Conservation (phyloP, 2,329 filamentous ascomycete species). For the Albifimbria verrucaria region DNA sequence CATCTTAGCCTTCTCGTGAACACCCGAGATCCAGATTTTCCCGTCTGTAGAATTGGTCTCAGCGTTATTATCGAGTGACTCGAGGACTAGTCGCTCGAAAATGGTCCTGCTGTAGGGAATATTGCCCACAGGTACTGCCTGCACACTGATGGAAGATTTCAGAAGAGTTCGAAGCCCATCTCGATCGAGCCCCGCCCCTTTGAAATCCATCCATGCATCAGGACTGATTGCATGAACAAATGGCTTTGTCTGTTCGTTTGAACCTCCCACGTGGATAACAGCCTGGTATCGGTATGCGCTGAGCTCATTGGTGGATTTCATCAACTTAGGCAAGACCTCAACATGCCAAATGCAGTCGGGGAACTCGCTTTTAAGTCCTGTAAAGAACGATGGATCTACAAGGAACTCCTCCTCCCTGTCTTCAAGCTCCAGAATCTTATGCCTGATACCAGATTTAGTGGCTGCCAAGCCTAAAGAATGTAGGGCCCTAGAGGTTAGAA, state of each 20-base stretch:
- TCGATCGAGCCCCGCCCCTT: slow-evolving; percentile 3
- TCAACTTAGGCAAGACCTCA: background rate
- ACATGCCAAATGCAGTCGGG: slow-evolving; percentile 10
- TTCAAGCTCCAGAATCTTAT: slow-evolving; percentile 9
- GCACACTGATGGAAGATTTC: background rate
- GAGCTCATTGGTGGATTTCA: background rate
- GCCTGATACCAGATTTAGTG: slow-evolving; percentile 4
- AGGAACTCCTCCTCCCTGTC: slow-evolving; percentile 17
- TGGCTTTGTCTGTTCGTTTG: background rate
- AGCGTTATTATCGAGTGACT: slow-evolving; percentile 3
- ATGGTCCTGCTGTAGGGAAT: slow-evolving; percentile 23
- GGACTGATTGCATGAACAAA: slow-evolving; percentile 1
- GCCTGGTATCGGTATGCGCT: background rate
- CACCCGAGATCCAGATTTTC: background rate
- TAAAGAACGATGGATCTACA: slow-evolving; percentile 22
- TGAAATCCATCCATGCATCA: slow-evolving; percentile 9
- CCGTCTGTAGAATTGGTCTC: background rate
- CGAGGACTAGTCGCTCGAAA: slow-evolving; percentile 18
- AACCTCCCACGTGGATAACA: background rate
- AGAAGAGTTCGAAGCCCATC: slow-evolving; percentile 5
- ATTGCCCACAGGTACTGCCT: slow-evolving; percentile 8
- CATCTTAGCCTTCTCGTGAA: slow-evolving; percentile 4
- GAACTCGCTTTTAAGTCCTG: background rate
- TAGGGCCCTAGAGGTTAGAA: slow-evolving; percentile 9
- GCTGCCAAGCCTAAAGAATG: background rate